Conservation (phyloP, 768 basidiomycete species). For the Kwoniella newhampshirensis region DNA sequence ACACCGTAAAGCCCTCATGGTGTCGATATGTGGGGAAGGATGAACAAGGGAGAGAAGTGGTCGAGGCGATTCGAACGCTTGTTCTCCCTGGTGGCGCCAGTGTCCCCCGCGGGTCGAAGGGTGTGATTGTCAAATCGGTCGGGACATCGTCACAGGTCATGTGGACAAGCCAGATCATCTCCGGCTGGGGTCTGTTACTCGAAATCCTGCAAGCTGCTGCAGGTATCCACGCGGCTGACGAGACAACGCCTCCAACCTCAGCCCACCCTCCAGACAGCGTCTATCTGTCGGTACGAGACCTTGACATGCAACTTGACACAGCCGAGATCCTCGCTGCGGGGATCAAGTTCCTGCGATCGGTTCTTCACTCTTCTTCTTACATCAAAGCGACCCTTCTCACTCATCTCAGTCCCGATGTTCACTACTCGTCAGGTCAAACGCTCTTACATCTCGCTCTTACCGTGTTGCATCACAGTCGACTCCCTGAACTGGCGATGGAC, state of each 20-base stretch:
- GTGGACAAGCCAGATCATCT: constrained; percentile 74
- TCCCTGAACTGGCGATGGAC: constrained; percentile 59
- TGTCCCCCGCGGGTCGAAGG: constrained; percentile 66
- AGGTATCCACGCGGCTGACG: constrained; percentile 18
- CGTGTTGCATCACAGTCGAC: constrained; percentile 53
- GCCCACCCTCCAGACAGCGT: constrained; percentile 11
- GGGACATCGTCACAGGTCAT: constrained; percentile 69
- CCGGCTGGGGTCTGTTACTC: constrained; percentile 81
- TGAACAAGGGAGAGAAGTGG: constrained; percentile 61
- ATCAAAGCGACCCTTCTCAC: constrained; percentile 30
- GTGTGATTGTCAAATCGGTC: constrained; percentile 64
- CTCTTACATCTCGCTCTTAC: constrained; percentile 56
- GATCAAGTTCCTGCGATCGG: constrained; percentile 74
- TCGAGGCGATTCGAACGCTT: constrained; percentile 50
- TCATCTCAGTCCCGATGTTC: constrained; percentile 54
- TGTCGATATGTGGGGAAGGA: constrained; percentile 63
- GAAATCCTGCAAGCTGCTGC: constrained; percentile 63
- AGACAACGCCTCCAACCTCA: neutral
- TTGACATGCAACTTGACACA: constrained; percentile 68
- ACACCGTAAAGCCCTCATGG: constrained; percentile 68
- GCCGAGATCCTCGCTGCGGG: constrained; percentile 68
- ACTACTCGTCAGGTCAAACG: constrained; percentile 80
- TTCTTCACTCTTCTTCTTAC: constrained; percentile 66
- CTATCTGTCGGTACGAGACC: constrained; percentile 34
- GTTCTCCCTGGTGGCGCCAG: constrained; percentile 62